phyloP scores from a whole-genome alignment of 768 basidiomycete genomes.

The Xerocomellus amylosporus region DNA sequence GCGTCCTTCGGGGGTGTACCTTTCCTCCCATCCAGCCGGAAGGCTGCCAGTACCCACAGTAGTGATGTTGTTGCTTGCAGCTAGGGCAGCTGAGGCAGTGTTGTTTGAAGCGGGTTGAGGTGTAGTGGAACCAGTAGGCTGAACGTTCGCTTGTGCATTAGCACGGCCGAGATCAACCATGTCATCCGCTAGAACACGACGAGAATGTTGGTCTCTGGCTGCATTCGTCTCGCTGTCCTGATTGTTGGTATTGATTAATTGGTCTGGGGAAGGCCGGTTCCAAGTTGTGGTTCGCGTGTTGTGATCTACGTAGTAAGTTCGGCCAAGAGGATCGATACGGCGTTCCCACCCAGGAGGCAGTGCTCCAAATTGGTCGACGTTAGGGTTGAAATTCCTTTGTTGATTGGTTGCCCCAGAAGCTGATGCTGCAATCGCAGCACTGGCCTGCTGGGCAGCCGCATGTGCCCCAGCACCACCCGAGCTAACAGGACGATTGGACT shows the following conservation, averaged over 20 bases:
- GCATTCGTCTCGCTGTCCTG: slow-evolving; percentile 81
- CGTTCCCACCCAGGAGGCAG: slow-evolving; percentile 95
- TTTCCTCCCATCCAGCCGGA: slow-evolving; percentile 98
- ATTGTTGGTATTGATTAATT: slow-evolving; percentile 64
- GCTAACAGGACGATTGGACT: slow-evolving; percentile 37
- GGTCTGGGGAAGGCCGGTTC: slow-evolving; percentile 85
- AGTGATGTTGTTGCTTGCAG: slow-evolving; percentile 49
- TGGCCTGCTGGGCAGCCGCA: slow-evolving; percentile 18
- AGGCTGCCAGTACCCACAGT: slow-evolving; percentile 82
- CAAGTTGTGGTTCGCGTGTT: slow-evolving; percentile 97
- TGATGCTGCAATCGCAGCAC: slow-evolving; percentile 26
- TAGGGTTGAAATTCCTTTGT: slow-evolving; percentile 88
- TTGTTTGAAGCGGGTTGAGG: slow-evolving; percentile 30
- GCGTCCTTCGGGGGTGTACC: slow-evolving; percentile 96
- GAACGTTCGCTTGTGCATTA: slow-evolving; percentile 37
- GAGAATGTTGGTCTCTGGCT: slow-evolving; percentile 82
- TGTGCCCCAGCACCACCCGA: slow-evolving; percentile 26
- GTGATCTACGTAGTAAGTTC: slow-evolving; percentile 99
- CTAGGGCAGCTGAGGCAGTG: slow-evolving; percentile 47
- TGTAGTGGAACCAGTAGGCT: slow-evolving; percentile 39
- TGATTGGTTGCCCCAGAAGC: slow-evolving; percentile 44
- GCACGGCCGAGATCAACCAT: slow-evolving; percentile 71
- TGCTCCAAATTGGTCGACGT: slow-evolving; percentile 90
- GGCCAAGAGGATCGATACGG: slow-evolving; percentile 90
- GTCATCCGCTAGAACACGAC: slow-evolving; percentile 81